Evolutionary conservation across 345 rosid species (phyloP).

Genomic region (Mallotus nudiflorus): DNA sequence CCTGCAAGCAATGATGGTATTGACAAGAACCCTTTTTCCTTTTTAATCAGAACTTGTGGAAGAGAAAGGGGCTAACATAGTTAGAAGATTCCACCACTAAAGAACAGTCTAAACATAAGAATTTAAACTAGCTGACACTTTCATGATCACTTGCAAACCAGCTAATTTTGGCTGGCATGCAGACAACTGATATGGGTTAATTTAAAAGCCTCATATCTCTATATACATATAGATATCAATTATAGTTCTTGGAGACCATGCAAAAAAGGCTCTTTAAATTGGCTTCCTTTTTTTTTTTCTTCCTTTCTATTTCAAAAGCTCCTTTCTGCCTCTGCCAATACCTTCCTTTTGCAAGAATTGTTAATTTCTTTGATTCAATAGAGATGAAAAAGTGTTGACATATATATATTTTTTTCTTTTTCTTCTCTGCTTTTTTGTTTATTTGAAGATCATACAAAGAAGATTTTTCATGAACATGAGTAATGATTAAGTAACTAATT

Average conservation of each 20-base stretch:
- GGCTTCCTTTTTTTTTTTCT: slow-evolving; percentile 30
- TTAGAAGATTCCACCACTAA: slow-evolving; percentile 48
- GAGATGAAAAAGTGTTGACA: slow-evolving; percentile 13
- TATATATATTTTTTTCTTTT: no score
- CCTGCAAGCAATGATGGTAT: slow-evolving; percentile 38
- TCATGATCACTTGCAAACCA: slow-evolving; percentile 30
- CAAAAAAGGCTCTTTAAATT: slow-evolving; percentile 43
- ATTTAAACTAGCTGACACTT: slow-evolving; percentile 32
- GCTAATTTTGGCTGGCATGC: slow-evolving; percentile 38
- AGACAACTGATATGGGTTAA: not conserved
- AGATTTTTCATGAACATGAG: slow-evolving; percentile 27
- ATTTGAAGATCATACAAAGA: slow-evolving; percentile 22
- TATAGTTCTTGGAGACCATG: slow-evolving; percentile 73
- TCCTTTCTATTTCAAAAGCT: slow-evolving; percentile 35
- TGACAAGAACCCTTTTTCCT: slow-evolving; percentile 35
- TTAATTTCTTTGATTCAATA: slow-evolving; percentile 26
- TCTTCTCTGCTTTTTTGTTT: slow-evolving; percentile 6
- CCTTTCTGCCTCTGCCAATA: slow-evolving; percentile 10
- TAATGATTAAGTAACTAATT: no score
- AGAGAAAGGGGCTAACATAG: slow-evolving; percentile 17
- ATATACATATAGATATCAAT: slow-evolving; percentile 43
- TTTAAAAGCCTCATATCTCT: slow-evolving; percentile 55
- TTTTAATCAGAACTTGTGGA: slow-evolving; percentile 35
- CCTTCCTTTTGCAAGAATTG: not conserved
- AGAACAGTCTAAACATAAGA: slow-evolving; percentile 27